These are phyloP conservation scores for Paramecium bursaria DNA, from an alignment of 73 alveolate species.

Conservation along the genomic window DNA sequence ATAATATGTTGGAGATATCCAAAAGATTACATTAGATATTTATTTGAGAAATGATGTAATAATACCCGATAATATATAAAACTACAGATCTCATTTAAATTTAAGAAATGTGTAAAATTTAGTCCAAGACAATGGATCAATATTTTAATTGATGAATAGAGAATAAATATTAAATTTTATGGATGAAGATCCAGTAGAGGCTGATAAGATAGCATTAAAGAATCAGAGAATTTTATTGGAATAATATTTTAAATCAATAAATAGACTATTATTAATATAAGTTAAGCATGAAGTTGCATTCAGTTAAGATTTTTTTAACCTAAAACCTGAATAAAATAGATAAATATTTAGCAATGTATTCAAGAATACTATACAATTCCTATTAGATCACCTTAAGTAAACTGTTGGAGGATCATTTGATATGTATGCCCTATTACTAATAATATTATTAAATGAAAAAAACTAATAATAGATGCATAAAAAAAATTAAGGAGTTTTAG, in stretches of 20 bases:
- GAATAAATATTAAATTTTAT: constrained; percentile 54
- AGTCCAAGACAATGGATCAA: constrained; percentile 54
- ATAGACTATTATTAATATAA: constrained; percentile 43
- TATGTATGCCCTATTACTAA: constrained; percentile 49
- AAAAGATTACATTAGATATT: constrained; percentile 57
- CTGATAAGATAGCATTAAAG: constrained; percentile 9
- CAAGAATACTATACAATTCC: constrained; percentile 54
- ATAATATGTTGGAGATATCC: constrained; percentile 56
- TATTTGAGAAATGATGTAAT: constrained; percentile 51
- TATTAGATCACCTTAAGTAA: constrained; percentile 42
- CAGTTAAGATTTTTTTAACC: constrained; percentile 59
- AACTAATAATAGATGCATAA: constrained; percentile 30
- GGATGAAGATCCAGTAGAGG: constrained; percentile 57
- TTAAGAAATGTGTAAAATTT: constrained; percentile 59
- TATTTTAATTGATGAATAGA: constrained; percentile 65
- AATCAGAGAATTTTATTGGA: constrained; percentile 55
- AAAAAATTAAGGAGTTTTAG: constrained; percentile 31
- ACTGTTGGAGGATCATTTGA: constrained; percentile 36
- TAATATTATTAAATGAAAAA: constrained; percentile 58
- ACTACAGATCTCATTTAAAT: constrained; percentile 34
- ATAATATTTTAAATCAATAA: constrained; percentile 50
- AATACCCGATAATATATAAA: constrained; percentile 49
- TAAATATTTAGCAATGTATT: constrained; percentile 62
- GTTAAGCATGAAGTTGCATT: constrained; percentile 59
- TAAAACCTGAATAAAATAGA: constrained; percentile 59